Percentiles rank a stretch among this genome's conserved stretches.
phyloP scores from a whole-genome alignment of 1,284 basidiomycete species.

The Thelephora terrestris region DNA sequence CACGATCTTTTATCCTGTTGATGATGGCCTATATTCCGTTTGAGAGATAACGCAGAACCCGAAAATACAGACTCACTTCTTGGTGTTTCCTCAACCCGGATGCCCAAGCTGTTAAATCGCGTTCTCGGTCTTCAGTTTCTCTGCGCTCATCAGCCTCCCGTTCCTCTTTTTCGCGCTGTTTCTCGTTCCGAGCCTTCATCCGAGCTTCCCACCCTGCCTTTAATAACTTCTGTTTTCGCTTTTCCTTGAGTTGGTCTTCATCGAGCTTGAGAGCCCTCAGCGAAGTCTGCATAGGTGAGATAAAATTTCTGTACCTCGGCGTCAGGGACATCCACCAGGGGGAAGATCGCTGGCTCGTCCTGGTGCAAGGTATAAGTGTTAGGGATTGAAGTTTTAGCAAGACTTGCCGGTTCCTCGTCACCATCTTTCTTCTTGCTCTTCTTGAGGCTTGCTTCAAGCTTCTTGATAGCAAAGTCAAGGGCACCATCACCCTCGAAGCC shows the following conservation, averaged over 20 bases:
- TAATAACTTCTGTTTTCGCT: conserved; percentile 85
- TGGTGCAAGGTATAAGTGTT: conserved; percentile 17
- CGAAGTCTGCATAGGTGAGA: not conserved
- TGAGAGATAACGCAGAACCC: conserved; percentile 2
- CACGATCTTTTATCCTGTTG: conserved; percentile 77
- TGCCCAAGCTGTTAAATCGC: conserved; percentile 67
- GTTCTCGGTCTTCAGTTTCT: conserved; percentile 74
- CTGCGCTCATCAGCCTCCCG: conserved; percentile 61
- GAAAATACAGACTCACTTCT: conserved; percentile 40
- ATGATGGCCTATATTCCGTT: conserved; percentile 54
- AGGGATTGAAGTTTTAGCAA: not conserved
- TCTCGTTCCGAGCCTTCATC: conserved; percentile 77
- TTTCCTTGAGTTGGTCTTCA: conserved; percentile 91
- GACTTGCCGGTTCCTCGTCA: conserved; percentile 33
- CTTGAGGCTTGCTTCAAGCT: conserved; percentile 27
- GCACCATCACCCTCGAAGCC: conserved; percentile 58
- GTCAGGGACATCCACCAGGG: conserved; percentile 86
- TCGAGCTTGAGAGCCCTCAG: conserved; percentile 48
- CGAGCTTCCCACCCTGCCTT: conserved; percentile 96
- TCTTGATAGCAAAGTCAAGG: conserved; percentile 27
- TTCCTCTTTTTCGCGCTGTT: conserved; percentile 74
- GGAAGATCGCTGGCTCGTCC: conserved; percentile 81
- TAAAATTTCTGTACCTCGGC: conserved; percentile 51
- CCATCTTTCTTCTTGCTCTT: conserved; percentile 46
- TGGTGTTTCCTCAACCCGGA: conserved; percentile 65